Evolutionary conservation across 1,284 basidiomycete genomes (phyloP).

Genomic region (Phlebopus sp.): DNA sequence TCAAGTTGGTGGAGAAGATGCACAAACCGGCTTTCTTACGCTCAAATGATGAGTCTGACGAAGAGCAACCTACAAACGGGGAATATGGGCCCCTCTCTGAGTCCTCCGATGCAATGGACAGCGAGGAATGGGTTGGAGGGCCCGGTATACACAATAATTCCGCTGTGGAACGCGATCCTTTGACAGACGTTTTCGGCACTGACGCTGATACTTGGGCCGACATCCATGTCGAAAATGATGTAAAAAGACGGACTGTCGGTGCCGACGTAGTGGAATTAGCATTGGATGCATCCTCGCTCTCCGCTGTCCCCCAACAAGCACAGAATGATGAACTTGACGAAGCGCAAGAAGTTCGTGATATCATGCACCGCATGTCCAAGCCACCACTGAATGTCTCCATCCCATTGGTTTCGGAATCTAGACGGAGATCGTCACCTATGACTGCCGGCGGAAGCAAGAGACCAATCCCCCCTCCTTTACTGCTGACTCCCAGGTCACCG

Average conservation of each 20-base stretch:
- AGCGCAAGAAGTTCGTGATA: conserved; percentile 46
- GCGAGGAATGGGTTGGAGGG: conserved; percentile 7
- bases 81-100: conserved; percentile 38
- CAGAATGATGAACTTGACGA: conserved; percentile 31
- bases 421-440: conserved; percentile 29
- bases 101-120: conserved; percentile 23
- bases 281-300: conserved; percentile 48
- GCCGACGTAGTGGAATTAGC: conserved; percentile 53
- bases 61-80: conserved; percentile 18
- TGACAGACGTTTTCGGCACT: conserved; percentile 50
- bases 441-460: conserved; percentile 27
- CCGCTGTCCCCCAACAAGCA: conserved; percentile 36
- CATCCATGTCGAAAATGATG: conserved; percentile 38
- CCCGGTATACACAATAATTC: conserved; percentile 18
- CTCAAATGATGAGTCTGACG: conserved; percentile 24
- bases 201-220: conserved; percentile 63
- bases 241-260: conserved; percentile 24
- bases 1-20: conserved; percentile 51
- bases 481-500: conserved; percentile 37
- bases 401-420: conserved; percentile 27
- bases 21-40: conserved; percentile 36
- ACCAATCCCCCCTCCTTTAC: conserved; percentile 49
- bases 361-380: conserved; percentile 43
- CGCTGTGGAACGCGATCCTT: conserved; percentile 38
- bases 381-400: conserved; percentile 27